A percentile compares a stretch with the other conserved stretches of the same genome.
phyloP scores from a whole-genome alignment of 371 early-diverging fungal species.

The Encephalitozoon intestinalis region DNA sequence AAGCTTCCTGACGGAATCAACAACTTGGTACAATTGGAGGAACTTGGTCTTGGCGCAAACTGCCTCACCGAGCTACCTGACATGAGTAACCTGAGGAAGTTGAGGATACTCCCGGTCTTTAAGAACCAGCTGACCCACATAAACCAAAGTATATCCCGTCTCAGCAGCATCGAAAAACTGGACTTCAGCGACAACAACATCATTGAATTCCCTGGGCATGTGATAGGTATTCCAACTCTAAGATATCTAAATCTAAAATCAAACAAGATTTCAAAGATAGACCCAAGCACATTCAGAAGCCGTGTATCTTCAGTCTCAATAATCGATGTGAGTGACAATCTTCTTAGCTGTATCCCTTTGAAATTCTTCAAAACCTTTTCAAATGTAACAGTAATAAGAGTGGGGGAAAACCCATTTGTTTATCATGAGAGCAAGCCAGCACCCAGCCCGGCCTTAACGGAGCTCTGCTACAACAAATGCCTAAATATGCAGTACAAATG shows the following conservation, averaged over 20 bases:
- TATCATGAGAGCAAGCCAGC: conserved; percentile 18
- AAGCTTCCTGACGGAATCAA: conserved; percentile 63
- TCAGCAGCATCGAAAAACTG: conserved; percentile 58
- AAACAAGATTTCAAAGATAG: conserved; percentile 51
- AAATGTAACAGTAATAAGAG: conserved; percentile 45
- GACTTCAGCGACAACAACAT: conserved; percentile 61
- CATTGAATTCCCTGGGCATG: conserved; percentile 41
- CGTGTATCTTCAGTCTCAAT: conserved; percentile 37
- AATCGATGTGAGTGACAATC: conserved; percentile 52
- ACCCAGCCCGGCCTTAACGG: conserved; percentile 22
- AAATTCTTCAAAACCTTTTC: conserved; percentile 57
- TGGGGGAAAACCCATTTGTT: conserved; percentile 53
- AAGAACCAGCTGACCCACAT: conserved; percentile 54
- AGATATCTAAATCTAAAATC: conserved; percentile 58
- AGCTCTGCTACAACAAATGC: conserved; percentile 50
- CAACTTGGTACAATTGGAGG: conserved; percentile 63
- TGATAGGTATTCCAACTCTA: conserved; percentile 40
- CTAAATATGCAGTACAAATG: conserved; percentile 28
- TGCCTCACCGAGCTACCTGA: conserved; percentile 62
- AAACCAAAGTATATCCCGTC: conserved; percentile 28
- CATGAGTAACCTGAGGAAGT: conserved; percentile 46
- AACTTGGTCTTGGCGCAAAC: conserved; percentile 68
- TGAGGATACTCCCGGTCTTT: conserved; percentile 60
- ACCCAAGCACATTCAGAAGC: conserved; percentile 4
- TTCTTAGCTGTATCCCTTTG: conserved; percentile 46